A percentile compares a stretch with the other conserved stretches of the same genome.
phyloP scores from a whole-genome alignment of 2,329 filamentous ascomycete genomes.

The Ophiocordyceps australis region DNA sequence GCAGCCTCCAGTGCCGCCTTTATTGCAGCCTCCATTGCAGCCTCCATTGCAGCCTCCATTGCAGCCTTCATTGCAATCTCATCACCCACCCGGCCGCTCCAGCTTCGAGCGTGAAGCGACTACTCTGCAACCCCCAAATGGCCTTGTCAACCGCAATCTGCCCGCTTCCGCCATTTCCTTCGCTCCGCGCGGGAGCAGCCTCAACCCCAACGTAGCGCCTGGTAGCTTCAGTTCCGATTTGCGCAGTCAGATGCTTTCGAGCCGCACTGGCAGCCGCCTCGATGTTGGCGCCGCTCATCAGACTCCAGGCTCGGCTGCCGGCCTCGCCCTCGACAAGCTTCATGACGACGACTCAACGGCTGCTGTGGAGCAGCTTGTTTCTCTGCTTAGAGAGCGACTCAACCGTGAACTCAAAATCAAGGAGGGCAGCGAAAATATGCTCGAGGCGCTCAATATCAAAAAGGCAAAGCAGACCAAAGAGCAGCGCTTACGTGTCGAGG shows the following conservation, averaged over 20 bases:
- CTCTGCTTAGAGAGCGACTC: slow-evolving; percentile 63
- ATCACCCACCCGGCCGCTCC: slow-evolving; percentile 13
- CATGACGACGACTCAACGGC: slow-evolving; percentile 41
- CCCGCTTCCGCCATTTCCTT: slow-evolving; percentile 40
- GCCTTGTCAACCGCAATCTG: slow-evolving; percentile 22
- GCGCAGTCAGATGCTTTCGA: slow-evolving; percentile 43
- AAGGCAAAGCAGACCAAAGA: slow-evolving; percentile 92
- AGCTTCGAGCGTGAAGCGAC: slow-evolving; percentile 37
- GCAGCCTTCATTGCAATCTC: slow-evolving; percentile 9
- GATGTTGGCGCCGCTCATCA: no score
- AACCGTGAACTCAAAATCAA: slow-evolving; percentile 97
- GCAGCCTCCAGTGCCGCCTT: slow-evolving; percentile 6
- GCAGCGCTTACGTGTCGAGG: slow-evolving; percentile 61
- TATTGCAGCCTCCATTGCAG: slow-evolving; percentile 6
- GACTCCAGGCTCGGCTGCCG: slow-evolving; percentile 16
- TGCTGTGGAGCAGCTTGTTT: slow-evolving; percentile 55
- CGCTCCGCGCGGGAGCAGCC: slow-evolving; percentile 47
- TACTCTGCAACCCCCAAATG: slow-evolving; percentile 30
- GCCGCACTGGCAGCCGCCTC: slow-evolving; percentile 16
- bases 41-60: not conserved
- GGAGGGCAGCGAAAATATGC: slow-evolving; percentile 90
- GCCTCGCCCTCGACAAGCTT: slow-evolving; percentile 33
- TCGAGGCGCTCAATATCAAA: slow-evolving; percentile 86
- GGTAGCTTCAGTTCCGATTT: slow-evolving; percentile 86
- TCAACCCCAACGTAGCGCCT: slow-evolving; percentile 51